Percentiles rank a stretch among this genome's conserved stretches.
Conservation (phyloP, 2,329 filamentous ascomycete species). For the Fusarium circinatum region DNA sequence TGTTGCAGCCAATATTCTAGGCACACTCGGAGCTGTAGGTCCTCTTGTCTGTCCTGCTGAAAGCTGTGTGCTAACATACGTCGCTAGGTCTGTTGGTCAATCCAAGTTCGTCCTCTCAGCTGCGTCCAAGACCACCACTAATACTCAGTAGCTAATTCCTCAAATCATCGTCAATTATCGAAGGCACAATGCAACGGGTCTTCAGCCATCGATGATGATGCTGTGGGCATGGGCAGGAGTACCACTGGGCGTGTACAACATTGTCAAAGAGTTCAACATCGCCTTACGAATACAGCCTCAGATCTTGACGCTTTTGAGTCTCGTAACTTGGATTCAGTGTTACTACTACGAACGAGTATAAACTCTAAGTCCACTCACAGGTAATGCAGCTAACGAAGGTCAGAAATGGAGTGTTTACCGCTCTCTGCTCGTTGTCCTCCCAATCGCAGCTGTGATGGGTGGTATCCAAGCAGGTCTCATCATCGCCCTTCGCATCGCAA, state of each 20-base stretch:
- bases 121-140: background rate
- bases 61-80: background rate
- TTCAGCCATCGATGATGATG: slow-evolving; percentile 78
- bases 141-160: slow-evolving; percentile 65
- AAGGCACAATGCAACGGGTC: slow-evolving; percentile 71
- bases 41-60: background rate
- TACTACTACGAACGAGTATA: slow-evolving; percentile 54
- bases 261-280: slow-evolving; percentile 54
- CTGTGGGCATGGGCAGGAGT: slow-evolving; percentile 76
- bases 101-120: slow-evolving; percentile 59
- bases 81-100: slow-evolving; percentile 68
- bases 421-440: slow-evolving; percentile 59
- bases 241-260: slow-evolving; percentile 67
- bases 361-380: fast-evolving
- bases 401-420: slow-evolving; percentile 63
- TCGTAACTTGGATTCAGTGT: slow-evolving; percentile 57
- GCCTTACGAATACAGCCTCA: slow-evolving; percentile 57
- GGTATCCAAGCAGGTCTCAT: slow-evolving; percentile 69
- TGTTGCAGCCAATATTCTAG: slow-evolving; percentile 66
- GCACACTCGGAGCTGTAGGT: slow-evolving; percentile 66
- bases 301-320: slow-evolving; percentile 55
- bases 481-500: slow-evolving; percentile 62
- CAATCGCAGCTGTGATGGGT: slow-evolving; percentile 66
- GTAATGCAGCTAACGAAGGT: background rate
- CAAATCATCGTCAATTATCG: slow-evolving; percentile 76